Base-by-base conservation (phyloP, 1,284 basidiomycete genomes). In the Boletus smithii region DNA sequence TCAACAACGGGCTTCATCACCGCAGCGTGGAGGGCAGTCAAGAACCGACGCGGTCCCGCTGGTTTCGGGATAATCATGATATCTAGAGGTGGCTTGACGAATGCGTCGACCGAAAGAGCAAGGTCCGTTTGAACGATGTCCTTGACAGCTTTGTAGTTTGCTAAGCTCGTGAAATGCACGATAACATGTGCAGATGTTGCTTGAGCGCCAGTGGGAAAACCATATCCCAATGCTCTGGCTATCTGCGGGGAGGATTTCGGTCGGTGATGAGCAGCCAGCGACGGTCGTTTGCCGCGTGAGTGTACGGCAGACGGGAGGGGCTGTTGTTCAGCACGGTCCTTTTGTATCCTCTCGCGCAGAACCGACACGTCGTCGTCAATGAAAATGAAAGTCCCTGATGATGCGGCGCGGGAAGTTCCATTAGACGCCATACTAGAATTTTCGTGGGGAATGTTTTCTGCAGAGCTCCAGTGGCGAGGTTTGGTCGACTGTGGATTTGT, bases 21-120 rank as follows among this genome's bases (percentile, higher is more conserved):
- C 2, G 91, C 88, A 4, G 90, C 95, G 62, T 94, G 87, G 14
- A 97, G 71, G 9, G 93, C 88, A 5, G 92, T 94, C 51, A 97
- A 71, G 56, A 97, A 85, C 8, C 94, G 81, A 29, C 94, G 81
- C 1, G 94, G 94, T 4, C 95, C 95, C 8, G 90, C 92, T 5
- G 94, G 94, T 68, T 97, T 97, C 5, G 92, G 94, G 23, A 97
- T 86, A 54, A 97, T 91, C 74, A 97, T 88, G 23, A 95, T 81
- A 57, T 97, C 94, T 0, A 93, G 86, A 14, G 63, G 62, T 13
- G 57, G 74, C 52, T 32, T 72, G 64, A 16, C 69, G 57, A 53
- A 72, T 48, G 41, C 67, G 62, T 53, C 71, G 53, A 53, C 42
- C 18, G 72, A 77, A 17, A 73, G 71, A 36, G 67, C 66, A 38